Evolutionary conservation across 1,284 basidiomycete genomes (phyloP).

Genomic region (Takashimella tepidaria): DNA sequence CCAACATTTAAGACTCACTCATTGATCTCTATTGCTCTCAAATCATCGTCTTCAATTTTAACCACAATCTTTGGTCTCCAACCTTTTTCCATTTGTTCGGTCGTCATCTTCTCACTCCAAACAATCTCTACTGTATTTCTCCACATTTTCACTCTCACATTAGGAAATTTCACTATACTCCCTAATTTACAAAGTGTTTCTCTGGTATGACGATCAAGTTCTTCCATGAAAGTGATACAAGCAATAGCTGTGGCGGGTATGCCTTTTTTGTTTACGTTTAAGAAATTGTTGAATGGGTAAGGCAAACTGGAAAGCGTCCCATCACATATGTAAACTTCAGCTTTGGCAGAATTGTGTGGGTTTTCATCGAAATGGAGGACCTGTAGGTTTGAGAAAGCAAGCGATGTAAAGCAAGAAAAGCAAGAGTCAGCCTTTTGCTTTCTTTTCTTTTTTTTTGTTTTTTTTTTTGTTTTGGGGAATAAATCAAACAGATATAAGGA

Average conservation of each 20-base stretch:
- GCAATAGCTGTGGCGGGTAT: too few species aligned
- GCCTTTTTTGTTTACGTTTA: too few species aligned
- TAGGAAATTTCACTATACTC: constrained; percentile 18
- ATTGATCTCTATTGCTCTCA: constrained; percentile 19
- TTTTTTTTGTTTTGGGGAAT: too few species aligned
- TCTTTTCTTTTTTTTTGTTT: too few species aligned
- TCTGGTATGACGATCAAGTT: too few species aligned
- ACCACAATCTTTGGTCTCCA: constrained; percentile 12
- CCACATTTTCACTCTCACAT: constrained; percentile 20
- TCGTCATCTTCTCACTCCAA: constrained; percentile 23
- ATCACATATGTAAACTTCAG: constrained; percentile 31
- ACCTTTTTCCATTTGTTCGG: constrained; percentile 16
- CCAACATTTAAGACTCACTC: constrained; percentile 15
- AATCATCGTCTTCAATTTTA: constrained; percentile 10
- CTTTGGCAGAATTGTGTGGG: not conserved
- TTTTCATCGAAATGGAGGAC: constrained; percentile 15
- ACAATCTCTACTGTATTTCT: constrained; percentile 18
- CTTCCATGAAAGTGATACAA: too few species aligned
- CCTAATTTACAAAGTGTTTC: too few species aligned
- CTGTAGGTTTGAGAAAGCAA: too few species aligned
- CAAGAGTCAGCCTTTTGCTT: too few species aligned
- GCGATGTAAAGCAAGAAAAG: too few species aligned
- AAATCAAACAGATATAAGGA: not conserved
- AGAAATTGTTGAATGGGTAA: constrained; percentile 16
- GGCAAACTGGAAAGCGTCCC: constrained; percentile 23